Evolutionary conservation across 179 eudicot species (phyloP).

Genomic region (Sideroxylon spinosum): DNA sequence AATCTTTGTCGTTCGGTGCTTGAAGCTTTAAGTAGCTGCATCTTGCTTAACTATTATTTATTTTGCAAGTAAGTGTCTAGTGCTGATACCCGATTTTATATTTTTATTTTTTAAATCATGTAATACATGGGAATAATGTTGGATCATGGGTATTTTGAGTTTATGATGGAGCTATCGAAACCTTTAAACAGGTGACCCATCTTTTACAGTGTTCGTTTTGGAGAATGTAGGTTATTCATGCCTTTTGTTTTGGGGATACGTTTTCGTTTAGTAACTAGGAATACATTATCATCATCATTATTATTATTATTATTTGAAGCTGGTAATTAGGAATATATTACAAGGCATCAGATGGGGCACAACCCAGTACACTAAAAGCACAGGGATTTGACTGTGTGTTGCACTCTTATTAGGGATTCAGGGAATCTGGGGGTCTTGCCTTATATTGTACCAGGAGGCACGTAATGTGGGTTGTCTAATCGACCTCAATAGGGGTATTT

Average conservation of each 20-base stretch:
- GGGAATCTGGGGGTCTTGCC: neutral
- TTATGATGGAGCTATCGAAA: neutral
- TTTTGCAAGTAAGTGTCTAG: too few relatives aligned
- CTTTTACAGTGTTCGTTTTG: constrained; percentile 1
- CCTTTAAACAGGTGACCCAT: neutral
- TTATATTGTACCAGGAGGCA: neutral
- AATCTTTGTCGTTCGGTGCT: too few relatives aligned
- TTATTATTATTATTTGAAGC: too few relatives aligned
- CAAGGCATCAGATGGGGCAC: too few relatives aligned
- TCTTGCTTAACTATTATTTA: too few relatives aligned
- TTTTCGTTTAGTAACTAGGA: neutral
- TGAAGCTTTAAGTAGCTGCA: too few relatives aligned
- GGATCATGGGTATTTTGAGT: neutral
- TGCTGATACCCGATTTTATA: too few relatives aligned
- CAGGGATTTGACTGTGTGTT: neutral
- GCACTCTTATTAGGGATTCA: neutral
- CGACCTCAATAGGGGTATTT: neutral
- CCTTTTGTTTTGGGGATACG: neutral
- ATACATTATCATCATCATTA: too few relatives aligned
- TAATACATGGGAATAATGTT: neutral
- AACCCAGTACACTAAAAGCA: too few relatives aligned
- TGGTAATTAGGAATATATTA: too few relatives aligned
- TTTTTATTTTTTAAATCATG: too few relatives aligned
- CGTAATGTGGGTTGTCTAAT: neutral
- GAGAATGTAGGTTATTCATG: constrained; percentile 7